Evolutionary conservation across 2,329 filamentous ascomycete genomes (phyloP).

Genomic region (Cercospora berteroae): DNA sequence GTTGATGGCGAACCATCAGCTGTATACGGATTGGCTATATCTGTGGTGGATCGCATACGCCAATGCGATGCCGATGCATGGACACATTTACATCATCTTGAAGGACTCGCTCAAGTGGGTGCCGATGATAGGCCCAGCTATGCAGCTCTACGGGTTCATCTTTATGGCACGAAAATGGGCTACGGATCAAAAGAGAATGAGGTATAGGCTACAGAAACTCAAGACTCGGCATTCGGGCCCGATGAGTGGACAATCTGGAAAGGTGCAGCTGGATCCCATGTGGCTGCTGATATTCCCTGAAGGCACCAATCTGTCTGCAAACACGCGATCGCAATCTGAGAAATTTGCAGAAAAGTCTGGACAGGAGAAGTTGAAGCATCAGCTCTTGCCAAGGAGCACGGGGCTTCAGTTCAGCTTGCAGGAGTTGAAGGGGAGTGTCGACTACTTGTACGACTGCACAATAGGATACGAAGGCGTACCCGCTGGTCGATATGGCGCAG

Average conservation of each 20-base stretch:
- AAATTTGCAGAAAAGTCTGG: conserved; percentile 74
- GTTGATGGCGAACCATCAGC: conserved; percentile 81
- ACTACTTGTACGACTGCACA: conserved; percentile 89
- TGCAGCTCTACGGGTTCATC: conserved; percentile 86
- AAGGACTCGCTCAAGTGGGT: conserved; percentile 84
- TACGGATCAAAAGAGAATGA: conserved; percentile 70
- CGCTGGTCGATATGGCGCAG: conserved; percentile 76
- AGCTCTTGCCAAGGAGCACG: conserved; percentile 74
- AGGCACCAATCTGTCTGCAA: conserved; percentile 77
- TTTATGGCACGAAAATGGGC: conserved; percentile 92
- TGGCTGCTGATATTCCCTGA: conserved; percentile 88
- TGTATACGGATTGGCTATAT: conserved; percentile 78
- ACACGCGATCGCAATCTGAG: conserved; percentile 67
- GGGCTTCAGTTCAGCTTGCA: conserved; percentile 77
- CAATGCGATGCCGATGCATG: conserved; percentile 64
- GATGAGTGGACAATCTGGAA: conserved; percentile 36
- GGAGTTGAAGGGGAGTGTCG: conserved; percentile 69
- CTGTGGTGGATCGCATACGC: conserved; percentile 91
- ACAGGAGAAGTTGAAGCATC: conserved; percentile 66
- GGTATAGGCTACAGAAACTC: conserved; percentile 71
- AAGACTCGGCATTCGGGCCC: conserved; percentile 48
- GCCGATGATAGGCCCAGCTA: conserved; percentile 76
- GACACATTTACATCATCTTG: conserved; percentile 84
- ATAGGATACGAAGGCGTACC: conserved; percentile 92
- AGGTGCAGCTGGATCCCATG: conserved; percentile 60